Evolutionary conservation across 192 early-diverging fungal species (phyloP).

Genomic region (Phycomyces blakesleeanus): DNA sequence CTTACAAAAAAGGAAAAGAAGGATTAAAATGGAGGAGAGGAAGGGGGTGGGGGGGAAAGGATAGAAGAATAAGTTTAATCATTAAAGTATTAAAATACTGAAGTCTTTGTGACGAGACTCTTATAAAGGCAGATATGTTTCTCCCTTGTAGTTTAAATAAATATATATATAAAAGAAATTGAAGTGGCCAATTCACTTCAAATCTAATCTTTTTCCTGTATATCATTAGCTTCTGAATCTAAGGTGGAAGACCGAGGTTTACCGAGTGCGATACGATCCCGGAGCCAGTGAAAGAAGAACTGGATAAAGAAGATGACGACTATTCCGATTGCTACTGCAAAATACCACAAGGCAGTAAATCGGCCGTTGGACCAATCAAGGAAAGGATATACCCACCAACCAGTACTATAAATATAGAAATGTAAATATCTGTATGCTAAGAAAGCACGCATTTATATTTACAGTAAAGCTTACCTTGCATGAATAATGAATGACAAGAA

Average conservation of each 20-base stretch:
- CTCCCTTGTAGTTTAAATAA: background rate
- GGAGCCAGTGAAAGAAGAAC: slow-evolving; percentile 21
- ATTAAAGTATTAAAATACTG: too few species aligned
- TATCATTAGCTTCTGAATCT: background rate
- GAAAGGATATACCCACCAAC: slow-evolving; percentile 35
- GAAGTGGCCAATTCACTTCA: background rate
- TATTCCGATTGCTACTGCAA: slow-evolving; percentile 18
- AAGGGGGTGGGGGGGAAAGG: too few species aligned
- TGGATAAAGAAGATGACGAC: slow-evolving; percentile 26
- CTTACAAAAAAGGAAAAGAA: too few species aligned
- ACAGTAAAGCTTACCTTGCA: slow-evolving; percentile 24
- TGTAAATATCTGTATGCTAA: background rate
- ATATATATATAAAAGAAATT: background rate
- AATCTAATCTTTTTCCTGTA: background rate
- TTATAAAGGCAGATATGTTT: background rate
- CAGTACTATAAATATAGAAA: slow-evolving; percentile 13
- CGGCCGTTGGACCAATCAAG: slow-evolving; percentile 29
- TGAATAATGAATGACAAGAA: slow-evolving; percentile 27
- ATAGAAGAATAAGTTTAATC: too few species aligned
- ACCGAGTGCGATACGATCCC: slow-evolving; percentile 23
- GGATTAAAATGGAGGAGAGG: too few species aligned
- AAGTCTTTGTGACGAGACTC: background rate
- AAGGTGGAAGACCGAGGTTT: background rate
- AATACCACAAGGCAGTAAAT: slow-evolving; percentile 29
- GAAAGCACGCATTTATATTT: background rate